Conservation (phyloP, 345 rosid genomes). For the Eucalyptus erythrocorys region DNA sequence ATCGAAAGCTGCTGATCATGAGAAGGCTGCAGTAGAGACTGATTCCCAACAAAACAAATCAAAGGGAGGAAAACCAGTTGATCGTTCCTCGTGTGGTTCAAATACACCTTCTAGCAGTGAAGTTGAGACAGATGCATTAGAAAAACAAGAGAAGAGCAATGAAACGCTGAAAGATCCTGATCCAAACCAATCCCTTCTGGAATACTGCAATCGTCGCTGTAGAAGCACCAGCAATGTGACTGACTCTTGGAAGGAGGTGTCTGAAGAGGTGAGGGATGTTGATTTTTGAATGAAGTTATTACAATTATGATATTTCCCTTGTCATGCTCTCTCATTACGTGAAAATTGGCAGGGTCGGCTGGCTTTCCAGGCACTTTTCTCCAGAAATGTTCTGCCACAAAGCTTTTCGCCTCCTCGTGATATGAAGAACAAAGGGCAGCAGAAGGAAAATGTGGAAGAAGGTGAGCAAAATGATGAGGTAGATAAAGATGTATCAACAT, state of each 20-base stretch:
- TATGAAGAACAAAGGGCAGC: constrained; percentile 4
- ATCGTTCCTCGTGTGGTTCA: constrained; percentile 93
- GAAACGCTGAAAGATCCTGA: constrained; percentile 48
- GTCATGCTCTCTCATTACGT: background rate
- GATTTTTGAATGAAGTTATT: background rate
- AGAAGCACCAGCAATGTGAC: constrained; percentile 30
- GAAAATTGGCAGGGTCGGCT: constrained; percentile 59
- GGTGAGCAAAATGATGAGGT: constrained; percentile 20
- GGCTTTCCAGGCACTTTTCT: constrained; percentile 87
- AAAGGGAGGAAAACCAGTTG: constrained; percentile 54
- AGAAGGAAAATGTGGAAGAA: constrained; percentile 8
- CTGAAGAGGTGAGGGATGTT: constrained; percentile 46
- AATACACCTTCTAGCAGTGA: constrained; percentile 86
- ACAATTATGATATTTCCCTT: background rate
- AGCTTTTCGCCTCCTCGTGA: constrained; percentile 69
- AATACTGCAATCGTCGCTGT: constrained; percentile 39
- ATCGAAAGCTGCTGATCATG: constrained; percentile 17
- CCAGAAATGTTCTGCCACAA: constrained; percentile 75
- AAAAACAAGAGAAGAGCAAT: constrained; percentile 37
- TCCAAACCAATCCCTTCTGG: constrained; percentile 23
- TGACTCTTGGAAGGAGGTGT: constrained; percentile 87
- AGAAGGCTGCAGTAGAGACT: constrained; percentile 25
- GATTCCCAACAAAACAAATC: constrained; percentile 45
- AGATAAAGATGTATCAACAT: constrained; percentile 15
- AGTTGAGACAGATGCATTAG: constrained; percentile 57